Conservation (phyloP, 495 filamentous ascomycete genomes). For the Lophiostoma macrostomum region DNA sequence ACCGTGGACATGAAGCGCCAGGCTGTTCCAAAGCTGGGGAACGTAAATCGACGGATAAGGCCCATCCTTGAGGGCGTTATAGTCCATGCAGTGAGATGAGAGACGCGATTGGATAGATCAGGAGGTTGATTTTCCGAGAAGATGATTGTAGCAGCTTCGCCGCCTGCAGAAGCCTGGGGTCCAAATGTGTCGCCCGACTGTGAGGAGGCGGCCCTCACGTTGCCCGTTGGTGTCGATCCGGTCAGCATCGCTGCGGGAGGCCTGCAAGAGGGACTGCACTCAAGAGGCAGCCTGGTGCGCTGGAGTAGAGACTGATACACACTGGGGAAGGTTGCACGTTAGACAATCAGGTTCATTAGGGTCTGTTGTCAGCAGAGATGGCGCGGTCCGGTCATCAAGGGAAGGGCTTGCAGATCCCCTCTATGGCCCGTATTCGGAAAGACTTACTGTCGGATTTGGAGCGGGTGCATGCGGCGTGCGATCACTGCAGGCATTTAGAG, state of each 20-base stretch:
- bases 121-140: conserved; percentile 17
- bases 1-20: conserved; percentile 28
- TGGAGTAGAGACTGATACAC: not conserved
- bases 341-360: conserved; percentile 18
- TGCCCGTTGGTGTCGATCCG: not conserved
- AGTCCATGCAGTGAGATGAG: conserved; percentile 19
- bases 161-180: conserved; percentile 1
- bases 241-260: conserved; percentile 4
- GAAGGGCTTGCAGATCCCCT: conserved; percentile 21
- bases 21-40: conserved; percentile 25
- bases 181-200: not conserved
- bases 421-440: conserved; percentile 9
- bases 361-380: conserved; percentile 24
- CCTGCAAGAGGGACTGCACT: not conserved
- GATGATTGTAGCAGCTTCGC: conserved; percentile 5
- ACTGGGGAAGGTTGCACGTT: conserved; percentile 17
- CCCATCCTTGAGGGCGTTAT: conserved; percentile 14
- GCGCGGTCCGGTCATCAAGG: conserved; percentile 4
- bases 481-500: not conserved
- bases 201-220: conserved; percentile 4
- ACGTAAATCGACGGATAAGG: conserved; percentile 21
- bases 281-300: not conserved
- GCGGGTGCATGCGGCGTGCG: not conserved
- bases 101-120: conserved; percentile 14
- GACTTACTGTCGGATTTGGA: conserved; percentile 11